A percentile compares a stretch with the other conserved stretches of the same genome.
Evolutionary conservation across 176 grass and related monocot genomes (phyloP).

Genomic region (Puya raimondii): DNA sequence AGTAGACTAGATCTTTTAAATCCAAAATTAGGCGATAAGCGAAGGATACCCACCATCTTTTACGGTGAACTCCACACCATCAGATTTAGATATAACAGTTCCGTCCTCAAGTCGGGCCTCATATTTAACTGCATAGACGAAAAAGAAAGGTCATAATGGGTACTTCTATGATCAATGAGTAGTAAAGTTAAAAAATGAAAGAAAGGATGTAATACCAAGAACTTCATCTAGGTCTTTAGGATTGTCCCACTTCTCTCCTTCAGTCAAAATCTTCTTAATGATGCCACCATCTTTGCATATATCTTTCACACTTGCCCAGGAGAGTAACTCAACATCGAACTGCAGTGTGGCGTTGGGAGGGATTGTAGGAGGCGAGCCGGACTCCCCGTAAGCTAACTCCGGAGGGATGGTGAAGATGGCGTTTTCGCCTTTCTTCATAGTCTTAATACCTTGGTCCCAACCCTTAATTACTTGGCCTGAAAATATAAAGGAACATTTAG

Average conservation of each 20-base stretch:
- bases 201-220: slow-evolving; percentile 33
- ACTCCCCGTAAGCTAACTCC: slow-evolving; percentile 69
- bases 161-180: not conserved
- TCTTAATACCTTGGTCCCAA: slow-evolving; percentile 89
- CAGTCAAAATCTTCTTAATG: slow-evolving; percentile 54
- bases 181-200: not conserved
- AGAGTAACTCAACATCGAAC: slow-evolving; percentile 79
- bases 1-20: not conserved
- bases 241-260: slow-evolving; percentile 91
- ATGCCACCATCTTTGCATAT: slow-evolving; percentile 87
- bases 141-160: not conserved
- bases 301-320: slow-evolving; percentile 66
- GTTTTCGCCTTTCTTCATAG: slow-evolving; percentile 88
- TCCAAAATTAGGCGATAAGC: not conserved
- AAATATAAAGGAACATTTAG: not conserved
- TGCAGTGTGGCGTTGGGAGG: slow-evolving; percentile 64
- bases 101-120: slow-evolving; percentile 67
- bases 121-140: slow-evolving; percentile 52
- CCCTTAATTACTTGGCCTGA: slow-evolving; percentile 83
- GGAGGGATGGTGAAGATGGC: slow-evolving; percentile 76
- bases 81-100: slow-evolving; percentile 56
- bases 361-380: slow-evolving; percentile 63
- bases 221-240: slow-evolving; percentile 79
- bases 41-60: slow-evolving; percentile 39
- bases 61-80: slow-evolving; percentile 70